These are phyloP conservation scores for Termitomyces sp. DNA, from an alignment of 768 basidiomycete species.

Conservation along the genomic window DNA sequence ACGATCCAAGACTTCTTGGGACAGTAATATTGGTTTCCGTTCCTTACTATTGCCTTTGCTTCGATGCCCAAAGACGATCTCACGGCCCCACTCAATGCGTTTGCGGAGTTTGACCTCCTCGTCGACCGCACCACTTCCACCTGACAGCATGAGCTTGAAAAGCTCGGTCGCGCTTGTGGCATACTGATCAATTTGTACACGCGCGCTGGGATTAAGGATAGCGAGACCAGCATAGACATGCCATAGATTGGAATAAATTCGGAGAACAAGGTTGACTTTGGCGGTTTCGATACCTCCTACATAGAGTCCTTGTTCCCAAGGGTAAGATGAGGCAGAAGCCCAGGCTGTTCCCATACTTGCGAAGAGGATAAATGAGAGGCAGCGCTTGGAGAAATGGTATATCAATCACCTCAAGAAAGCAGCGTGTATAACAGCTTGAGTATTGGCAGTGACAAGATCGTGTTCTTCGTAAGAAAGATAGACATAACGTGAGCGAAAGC, in stretches of 20 bases:
- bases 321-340: conserved; percentile 70
- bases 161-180: conserved; percentile 80
- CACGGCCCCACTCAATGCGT: conserved; percentile 69
- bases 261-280: conserved; percentile 94
- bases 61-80: conserved; percentile 64
- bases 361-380: neutral
- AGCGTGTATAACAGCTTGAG: conserved; percentile 96
- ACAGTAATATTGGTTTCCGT: conserved; percentile 70
- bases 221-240: conserved; percentile 99
- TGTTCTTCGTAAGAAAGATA: conserved; percentile 96
- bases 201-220: conserved; percentile 90
- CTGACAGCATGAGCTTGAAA: conserved; percentile 91
- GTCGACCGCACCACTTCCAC: conserved; percentile 30
- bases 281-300: conserved; percentile 97
- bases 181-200: conserved; percentile 86
- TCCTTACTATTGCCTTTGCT: conserved; percentile 18
- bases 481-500: conserved; percentile 81
- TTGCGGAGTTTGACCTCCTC: conserved; percentile 47
- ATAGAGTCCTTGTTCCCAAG: conserved; percentile 94
- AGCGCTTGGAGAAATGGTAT: neutral
- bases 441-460: conserved; percentile 94
- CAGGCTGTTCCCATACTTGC: conserved; percentile 97
- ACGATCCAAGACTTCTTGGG: conserved; percentile 78
- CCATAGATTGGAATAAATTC: conserved; percentile 97
- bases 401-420: conserved; percentile 81